These are phyloP conservation scores for Prunella vulgaris DNA, from an alignment of 257 asterid species.

Conservation along the genomic window DNA sequence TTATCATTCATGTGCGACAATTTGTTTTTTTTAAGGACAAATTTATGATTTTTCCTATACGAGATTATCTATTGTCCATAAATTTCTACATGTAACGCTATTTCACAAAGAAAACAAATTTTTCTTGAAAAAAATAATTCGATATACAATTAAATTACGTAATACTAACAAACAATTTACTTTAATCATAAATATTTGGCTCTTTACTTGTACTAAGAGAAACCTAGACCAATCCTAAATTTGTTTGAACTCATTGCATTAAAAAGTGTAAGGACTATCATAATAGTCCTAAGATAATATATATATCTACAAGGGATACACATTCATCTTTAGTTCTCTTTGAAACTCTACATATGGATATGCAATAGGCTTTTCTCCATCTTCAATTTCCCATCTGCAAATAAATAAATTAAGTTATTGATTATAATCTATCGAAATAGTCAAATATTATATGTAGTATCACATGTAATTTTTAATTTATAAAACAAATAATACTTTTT, in stretches of 20 bases:
- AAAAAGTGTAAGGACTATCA: neutral
- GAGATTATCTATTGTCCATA: too few species aligned
- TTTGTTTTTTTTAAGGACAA: too few species aligned
- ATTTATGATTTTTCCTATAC: too few species aligned
- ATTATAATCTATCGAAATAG: too few species aligned
- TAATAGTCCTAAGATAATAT: slow-evolving; percentile 5
- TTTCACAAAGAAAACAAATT: too few species aligned
- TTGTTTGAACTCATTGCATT: neutral
- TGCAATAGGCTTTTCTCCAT: slow-evolving; percentile 57
- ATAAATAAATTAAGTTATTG: neutral
- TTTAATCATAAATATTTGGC: neutral
- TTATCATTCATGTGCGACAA: too few species aligned
- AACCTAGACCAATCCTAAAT: neutral
- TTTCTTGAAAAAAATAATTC: too few species aligned
- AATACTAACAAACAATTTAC: neutral
- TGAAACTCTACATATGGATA: slow-evolving; percentile 68
- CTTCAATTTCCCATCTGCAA: slow-evolving; percentile 60
- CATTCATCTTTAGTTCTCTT: slow-evolving; percentile 39
- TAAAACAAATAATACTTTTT: too few species aligned
- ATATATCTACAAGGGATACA: slow-evolving; percentile 21
- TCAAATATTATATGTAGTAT: too few species aligned
- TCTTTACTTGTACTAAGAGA: slow-evolving; percentile 6
- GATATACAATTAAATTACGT: too few species aligned
- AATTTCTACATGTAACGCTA: too few species aligned
- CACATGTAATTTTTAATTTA: too few species aligned